Base-by-base conservation (phyloP, 2,329 filamentous ascomycete species). In the Lachnellula willkommii region DNA sequence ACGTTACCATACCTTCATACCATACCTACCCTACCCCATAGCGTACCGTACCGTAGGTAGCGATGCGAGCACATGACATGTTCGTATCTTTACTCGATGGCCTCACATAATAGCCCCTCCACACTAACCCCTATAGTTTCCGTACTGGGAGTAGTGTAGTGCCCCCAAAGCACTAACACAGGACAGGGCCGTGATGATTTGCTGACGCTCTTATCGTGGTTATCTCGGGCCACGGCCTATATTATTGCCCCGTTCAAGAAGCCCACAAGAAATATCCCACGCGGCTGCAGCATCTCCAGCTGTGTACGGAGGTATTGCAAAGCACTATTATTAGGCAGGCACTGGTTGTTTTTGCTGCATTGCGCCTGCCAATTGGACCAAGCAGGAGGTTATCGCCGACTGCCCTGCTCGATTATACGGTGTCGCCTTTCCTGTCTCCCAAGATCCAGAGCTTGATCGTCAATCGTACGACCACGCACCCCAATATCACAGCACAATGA, bases 181-280 rank as follows among this genome's bases (percentile, higher is more conserved):
- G 12, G n/a, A 54, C 45, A 24, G 20, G 5, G 15, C 24, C 8
- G 1, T 6, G 6, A 22, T 57, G 24, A 63, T 60, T 63, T 50
- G 61, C 39, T 43, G 35, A 57, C 60, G 61, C 60, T 63, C 61
- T 62, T 62, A 63, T 62, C 61, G 60, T 37, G 37, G 39, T 22
- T 50, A 43, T 35, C 53, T 20, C 39, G n/a, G 12, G 20, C 20
- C n/a, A 22, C 42, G n/a, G 20, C 12, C 20, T 22, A 8, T 45
- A 14, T 47, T 45, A 14, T 47, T 42, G 50, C 50, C 47, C 50
- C 48, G 54, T 52, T 52, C 36, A 45, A 45, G 39, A n/a, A n/a
- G 42, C 15, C 37, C 17, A 35, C 26, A 36, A 36, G 26, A 17
- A 53, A 46, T n/a, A 53, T 53, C 47, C 53, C 53, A 48, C 54